Evolutionary conservation across 768 basidiomycete genomes (phyloP), one percentile per base, ranked within the genome.

Genomic region (Tulasnella sp.): DNA sequence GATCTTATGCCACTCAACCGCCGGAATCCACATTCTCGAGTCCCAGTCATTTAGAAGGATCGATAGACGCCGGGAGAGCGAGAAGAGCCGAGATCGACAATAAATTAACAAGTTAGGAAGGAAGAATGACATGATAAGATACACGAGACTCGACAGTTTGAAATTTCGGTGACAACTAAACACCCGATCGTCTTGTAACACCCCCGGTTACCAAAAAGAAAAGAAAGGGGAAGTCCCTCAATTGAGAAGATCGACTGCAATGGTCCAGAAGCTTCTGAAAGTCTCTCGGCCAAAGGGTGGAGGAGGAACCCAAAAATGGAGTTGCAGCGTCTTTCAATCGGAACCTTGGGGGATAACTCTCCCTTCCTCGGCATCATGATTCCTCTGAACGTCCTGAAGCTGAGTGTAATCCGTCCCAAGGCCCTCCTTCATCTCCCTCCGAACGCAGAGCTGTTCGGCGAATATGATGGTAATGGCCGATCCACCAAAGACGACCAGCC

Each of bases 371-470:
- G 49, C 52, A 34, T 74, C 54, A 19, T 74, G 73, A 29, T 54
- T 49, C 54, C 45, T 31, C 39, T 29, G 29, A 2, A 38, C 36
- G 69, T 70, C 69, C 49, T 72, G 40, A 22, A 58, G 36, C 52
- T 74, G 42, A 38, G 49, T 74, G 52, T 74, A 74, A 29, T 78
- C 69, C 29, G 74, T 75, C 29, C 78, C 74, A 22, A 97, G 83
- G 9, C 94, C 95, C 81, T 96, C 94, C 25, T 85, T 84, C 94
- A 97, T 94, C 84, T 97, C 95, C 58, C 95, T 85, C 80, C 88
- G 90, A 36, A 97, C 92, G 81, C 97, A 96, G 36, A 97, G 85
- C 80, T 98, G 95, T 81, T 99, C 97, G 0, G 94, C 93, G 15
- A 91, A 82, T 73, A 95, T 86, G 78, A 98, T 88, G 77, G 90